These are phyloP conservation scores for Diddensiella caesifluorescens DNA, from an alignment of 805 yeast species.

Conservation along the genomic window DNA sequence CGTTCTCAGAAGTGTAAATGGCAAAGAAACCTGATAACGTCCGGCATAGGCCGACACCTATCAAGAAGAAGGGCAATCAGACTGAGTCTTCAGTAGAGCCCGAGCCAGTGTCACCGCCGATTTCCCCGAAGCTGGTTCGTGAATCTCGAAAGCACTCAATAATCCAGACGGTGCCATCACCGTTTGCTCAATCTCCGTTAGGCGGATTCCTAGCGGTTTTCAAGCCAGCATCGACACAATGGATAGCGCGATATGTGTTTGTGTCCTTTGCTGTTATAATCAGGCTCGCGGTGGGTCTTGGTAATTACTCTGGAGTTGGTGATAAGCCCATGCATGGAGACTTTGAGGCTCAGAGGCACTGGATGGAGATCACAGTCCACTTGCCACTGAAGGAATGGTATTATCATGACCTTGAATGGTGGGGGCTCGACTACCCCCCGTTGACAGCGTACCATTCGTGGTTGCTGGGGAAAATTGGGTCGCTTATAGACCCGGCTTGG, in stretches of 20 bases:
- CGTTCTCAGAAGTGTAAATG: no score
- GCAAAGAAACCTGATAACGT: no score
- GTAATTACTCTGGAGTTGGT: conserved; percentile 72
- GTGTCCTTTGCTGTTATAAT: conserved; percentile 59
- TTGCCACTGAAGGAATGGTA: conserved; percentile 80
- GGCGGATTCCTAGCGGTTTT: conserved; percentile 75
- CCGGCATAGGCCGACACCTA: no score
- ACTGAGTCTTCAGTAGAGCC: no score
- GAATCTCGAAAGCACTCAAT: no score
- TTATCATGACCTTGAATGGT: conserved; percentile 78
- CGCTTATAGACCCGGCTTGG: conserved; percentile 61
- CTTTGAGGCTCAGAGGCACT: conserved; percentile 96
- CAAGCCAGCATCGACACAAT: conserved; percentile 76
- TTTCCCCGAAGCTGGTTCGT: no score
- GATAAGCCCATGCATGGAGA: conserved; percentile 86
- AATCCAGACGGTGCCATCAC: conserved; percentile 14
- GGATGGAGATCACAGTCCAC: conserved; percentile 87
- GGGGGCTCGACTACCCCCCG: conserved; percentile 98
- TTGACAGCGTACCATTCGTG: conserved; percentile 91
- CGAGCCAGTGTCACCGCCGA: no score
- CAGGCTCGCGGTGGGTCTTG: conserved; percentile 82
- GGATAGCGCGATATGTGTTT: conserved; percentile 75
- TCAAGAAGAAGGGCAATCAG: no score
- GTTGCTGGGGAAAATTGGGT: conserved; percentile 66
- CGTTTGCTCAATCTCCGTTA: conserved; percentile 58